A percentile compares a stretch with the other conserved stretches of the same genome.
phyloP scores from a whole-genome alignment of 495 filamentous ascomycete species.

The Aspergillus egyptiacus region DNA sequence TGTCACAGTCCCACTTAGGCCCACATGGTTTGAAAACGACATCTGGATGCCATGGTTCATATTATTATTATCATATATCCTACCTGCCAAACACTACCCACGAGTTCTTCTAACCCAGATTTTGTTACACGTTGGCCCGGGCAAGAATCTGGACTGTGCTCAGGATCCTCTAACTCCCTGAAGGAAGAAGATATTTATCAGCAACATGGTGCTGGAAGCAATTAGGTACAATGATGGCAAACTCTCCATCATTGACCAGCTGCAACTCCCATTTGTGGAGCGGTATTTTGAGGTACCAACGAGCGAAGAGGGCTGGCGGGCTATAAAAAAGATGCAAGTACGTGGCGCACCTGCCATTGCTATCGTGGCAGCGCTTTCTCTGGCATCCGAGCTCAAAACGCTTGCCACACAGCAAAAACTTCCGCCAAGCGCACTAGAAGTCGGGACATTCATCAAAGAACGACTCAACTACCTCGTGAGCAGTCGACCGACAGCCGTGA shows the following conservation, averaged over 20 bases:
- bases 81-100: too few relatives aligned
- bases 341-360: conserved; percentile 94
- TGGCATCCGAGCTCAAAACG: conserved; percentile 54
- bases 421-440: conserved; percentile 48
- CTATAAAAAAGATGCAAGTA: conserved; percentile 91
- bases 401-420: conserved; percentile 21
- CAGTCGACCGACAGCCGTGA: conserved; percentile 89
- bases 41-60: too few relatives aligned
- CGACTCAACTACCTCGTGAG: conserved; percentile 77
- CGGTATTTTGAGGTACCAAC: conserved; percentile 69
- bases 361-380: conserved; percentile 84
- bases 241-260: conserved; percentile 83
- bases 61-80: too few relatives aligned
- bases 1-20: too few relatives aligned
- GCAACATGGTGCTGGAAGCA: conserved; percentile 66
- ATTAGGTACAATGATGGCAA: conserved; percentile 77
- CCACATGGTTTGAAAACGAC: too few relatives aligned
- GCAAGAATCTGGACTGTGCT: too few relatives aligned
- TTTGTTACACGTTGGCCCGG: too few relatives aligned
- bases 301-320: conserved; percentile 79
- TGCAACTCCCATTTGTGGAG: conserved; percentile 80
- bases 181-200: conserved; percentile 47
- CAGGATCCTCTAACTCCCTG: not conserved
- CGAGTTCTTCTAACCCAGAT: too few relatives aligned
- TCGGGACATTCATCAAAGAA: conserved; percentile 58